Base-by-base conservation (phyloP, 163 green algal genomes). In the Scenedesmus sp. region DNA sequence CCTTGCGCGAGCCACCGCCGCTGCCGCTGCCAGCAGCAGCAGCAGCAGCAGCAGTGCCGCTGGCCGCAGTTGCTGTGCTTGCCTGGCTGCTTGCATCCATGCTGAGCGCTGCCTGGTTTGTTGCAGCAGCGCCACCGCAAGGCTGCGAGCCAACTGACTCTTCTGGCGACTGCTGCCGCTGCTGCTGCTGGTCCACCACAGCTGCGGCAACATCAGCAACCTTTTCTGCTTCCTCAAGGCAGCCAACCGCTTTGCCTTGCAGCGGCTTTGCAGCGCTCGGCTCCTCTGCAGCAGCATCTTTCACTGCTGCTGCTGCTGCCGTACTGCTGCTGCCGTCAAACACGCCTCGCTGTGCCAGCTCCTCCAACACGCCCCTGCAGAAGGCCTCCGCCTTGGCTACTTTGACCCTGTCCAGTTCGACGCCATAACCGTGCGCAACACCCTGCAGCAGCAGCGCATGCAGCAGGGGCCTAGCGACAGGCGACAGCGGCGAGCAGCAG, bases 371-470 rank as follows among this genome's bases (percentile, higher is more conserved):
- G 22, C 96, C 93, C 46, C 49, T 59, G n/a, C 97, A 88, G 90
- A 99, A 98, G 0, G 95, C 95, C 1, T 94, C 72, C 0, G 96
- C 97, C 90, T 99, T 99, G 88, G 97, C 89, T 65, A 97, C 96
- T 92, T 99, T 99, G 87, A 99, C 95, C 20, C 82, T 79, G 88
- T 99, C 98, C 0, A 99, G 92, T 85, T 99, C 98, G 3, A 99
- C 95, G 72, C 98, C 98, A 61, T 93, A 96, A 0, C 92, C 90
- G 0, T 83, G 85, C 0, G 85, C 79, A 6, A 98, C 85, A 33
- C 95, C 94, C 0, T 92, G 91, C 6, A 88, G 76, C 26, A 98
- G 86, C 44, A 98, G 88, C 0, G 97, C 97, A 90, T 99, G 98
- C 88, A 99, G 83, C 83, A 99, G 91, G 0, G 98, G 98, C 92